Evolutionary conservation across 768 basidiomycete genomes (phyloP), one percentile per base, ranked within the genome.

Genomic region (Asterophora lycoperdoides): DNA sequence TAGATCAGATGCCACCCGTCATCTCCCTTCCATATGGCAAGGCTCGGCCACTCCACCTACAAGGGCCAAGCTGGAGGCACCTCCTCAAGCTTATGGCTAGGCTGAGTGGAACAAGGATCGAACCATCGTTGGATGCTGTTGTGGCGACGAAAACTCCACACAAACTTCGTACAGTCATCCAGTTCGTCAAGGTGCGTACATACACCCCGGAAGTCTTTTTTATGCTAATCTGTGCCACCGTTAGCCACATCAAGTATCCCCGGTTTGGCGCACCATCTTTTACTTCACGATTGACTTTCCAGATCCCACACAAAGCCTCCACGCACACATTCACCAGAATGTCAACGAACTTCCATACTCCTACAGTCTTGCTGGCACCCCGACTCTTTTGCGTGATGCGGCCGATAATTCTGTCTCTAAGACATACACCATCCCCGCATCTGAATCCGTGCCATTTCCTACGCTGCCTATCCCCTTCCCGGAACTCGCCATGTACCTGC

Each of bases 211-310:
- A 15, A 39, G 11, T 30, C 40, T 28, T 39, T 26, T 15, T 8
- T 39, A 13, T 9, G 3, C 29, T 29, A 17, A 44, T 33, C 30
- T 20, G 38, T 53, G 38, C n/a, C 30, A n/a, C 23, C 47, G 5
- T 35, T 36, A 89, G 86, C 72, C 83, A 8, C 79, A 85, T 57
- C 78, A 75, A 33, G 59, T 72, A 15, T 74, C 82, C 0, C 58
- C 67, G 4, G 79, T 82, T 14, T 92, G 89, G 89, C 76, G 84
- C 46, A 82, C 83, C 8, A 68, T 91, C 17, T 63, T 91, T 13
- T 91, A 88, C 75, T 80, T 92, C 56, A 83, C 85, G 1, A 77
- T 88, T 46, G 89, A 92, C 58, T 72, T 81, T 57, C 80, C 82
- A 1, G 61, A 80, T 1, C 84, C 86, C 3, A 23, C 3, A 23